Evolutionary conservation across 2,329 filamentous ascomycete species (phyloP), one percentile per base, ranked within the genome.

Genomic region (Rutstroemia sp.): DNA sequence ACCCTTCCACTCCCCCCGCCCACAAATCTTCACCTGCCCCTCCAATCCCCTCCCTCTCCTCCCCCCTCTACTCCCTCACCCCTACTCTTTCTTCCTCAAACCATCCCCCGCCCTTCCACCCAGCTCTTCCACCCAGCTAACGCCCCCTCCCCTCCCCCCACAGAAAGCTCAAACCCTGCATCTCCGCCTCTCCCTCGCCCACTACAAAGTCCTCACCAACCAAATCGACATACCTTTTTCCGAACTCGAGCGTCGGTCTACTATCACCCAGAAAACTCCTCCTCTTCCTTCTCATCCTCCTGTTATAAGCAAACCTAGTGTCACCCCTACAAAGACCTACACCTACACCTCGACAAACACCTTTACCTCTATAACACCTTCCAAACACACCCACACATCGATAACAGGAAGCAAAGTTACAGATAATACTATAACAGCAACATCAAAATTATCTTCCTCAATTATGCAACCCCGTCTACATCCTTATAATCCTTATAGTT

Each of bases 191-290:
- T 77, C 80, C 27, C 79, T 90, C 19, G 88, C 86, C 14, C 80
- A 80, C 66, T 91, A 90, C 75, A 91, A 91, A 71, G 76, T 92
- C 62, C 79, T 79, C 57, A 91, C 87, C 2, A 83, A 87, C 58
- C 88, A 92, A 71, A 79, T 83, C 54, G 74, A 80, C 57, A 77
- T 88, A 27, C 84, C 86, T 1, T 77, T 89, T 59, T 76, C 83
- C 55, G 72, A 80, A 47, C 75, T 90, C 19, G 74, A 83, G 64
- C 67, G 74, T 49, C 70, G 72, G 47, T 57, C 59, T 59, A 55
- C 7, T 5, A 27, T 9, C 19, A 27, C 18, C 14, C 6, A 41
- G 14, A 42, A 5, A 18, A 18, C 6, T n/a, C n/a, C 47, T 18
- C 27, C 7, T n/a, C 42, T 49, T 21, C 52, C 49, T 30, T 49